Percentiles rank a stretch among this genome's conserved stretches.
phyloP scores from a whole-genome alignment of 1,139 yeast species.

The Suhomyces bokatorum region DNA sequence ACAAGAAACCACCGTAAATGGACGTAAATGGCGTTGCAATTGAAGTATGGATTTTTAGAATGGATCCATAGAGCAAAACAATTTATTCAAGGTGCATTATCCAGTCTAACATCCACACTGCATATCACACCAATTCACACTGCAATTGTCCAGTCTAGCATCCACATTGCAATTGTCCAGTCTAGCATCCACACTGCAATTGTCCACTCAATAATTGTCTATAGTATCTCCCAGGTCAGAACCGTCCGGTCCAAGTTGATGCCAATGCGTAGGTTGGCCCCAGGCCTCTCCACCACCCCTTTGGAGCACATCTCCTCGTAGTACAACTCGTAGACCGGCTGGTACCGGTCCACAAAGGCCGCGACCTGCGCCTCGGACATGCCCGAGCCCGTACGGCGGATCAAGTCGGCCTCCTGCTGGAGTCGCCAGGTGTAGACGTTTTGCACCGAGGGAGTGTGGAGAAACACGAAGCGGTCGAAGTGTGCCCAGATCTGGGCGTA shows the following conservation, averaged over 20 bases:
- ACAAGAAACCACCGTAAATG: too few relatives aligned
- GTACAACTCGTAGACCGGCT: slow-evolving; percentile 81
- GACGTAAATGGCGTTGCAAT: too few relatives aligned
- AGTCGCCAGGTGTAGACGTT: slow-evolving; percentile 80
- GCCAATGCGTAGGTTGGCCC: slow-evolving; percentile 12
- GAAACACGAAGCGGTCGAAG: slow-evolving; percentile 62
- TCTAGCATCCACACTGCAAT: too few relatives aligned
- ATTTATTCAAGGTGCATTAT: too few relatives aligned
- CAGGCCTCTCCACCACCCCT: slow-evolving; percentile 8
- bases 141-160: too few relatives aligned
- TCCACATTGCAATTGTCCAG: too few relatives aligned
- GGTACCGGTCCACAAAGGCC: slow-evolving; percentile 74
- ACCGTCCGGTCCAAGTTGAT: slow-evolving; percentile 13
- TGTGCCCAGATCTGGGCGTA: slow-evolving; percentile 60
- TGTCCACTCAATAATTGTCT: too few relatives aligned
- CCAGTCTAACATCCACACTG: too few relatives aligned
- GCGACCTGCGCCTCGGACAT: slow-evolving; percentile 75
- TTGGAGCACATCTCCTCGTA: slow-evolving; percentile 43
- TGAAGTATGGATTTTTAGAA: too few relatives aligned
- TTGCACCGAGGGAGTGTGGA: slow-evolving; percentile 56
- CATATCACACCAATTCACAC: too few relatives aligned
- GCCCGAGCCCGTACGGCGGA: slow-evolving; percentile 58
- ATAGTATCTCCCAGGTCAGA: neutral
- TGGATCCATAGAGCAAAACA: too few relatives aligned
- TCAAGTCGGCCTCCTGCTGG: slow-evolving; percentile 78